These are phyloP conservation scores for Monosporozyma aerobia DNA, from an alignment of 805 yeast genomes.

Conservation along the genomic window DNA sequence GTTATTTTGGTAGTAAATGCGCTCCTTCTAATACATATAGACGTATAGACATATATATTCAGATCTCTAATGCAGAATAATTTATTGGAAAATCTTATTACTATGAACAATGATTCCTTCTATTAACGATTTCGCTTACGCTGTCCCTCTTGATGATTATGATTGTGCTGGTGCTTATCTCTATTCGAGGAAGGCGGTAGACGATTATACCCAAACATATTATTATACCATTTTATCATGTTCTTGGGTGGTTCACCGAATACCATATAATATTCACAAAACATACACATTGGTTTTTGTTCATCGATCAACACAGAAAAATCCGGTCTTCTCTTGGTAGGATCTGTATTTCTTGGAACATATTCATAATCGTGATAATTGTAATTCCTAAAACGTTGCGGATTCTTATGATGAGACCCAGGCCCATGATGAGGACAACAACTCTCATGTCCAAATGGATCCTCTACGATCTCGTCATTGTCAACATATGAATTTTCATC, in stretches of 20 bases:
- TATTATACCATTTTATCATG: conserved; percentile 43
- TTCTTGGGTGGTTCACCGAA: conserved; percentile 43
- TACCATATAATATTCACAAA: conserved; percentile 45
- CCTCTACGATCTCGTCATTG: neutral
- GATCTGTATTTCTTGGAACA: conserved; percentile 1
- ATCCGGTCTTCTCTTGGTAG: conserved; percentile 12
- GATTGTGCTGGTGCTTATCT: conserved; percentile 7
- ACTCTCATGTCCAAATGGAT: conserved; percentile 4
- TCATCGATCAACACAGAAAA: conserved; percentile 18
- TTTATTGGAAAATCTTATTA: neutral
- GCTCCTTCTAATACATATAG: neutral
- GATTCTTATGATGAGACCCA: conserved; percentile 2
- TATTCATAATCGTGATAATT: conserved; percentile 16
- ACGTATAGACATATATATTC: neutral
- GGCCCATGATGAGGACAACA: conserved; percentile 10
- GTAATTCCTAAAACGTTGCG: conserved; percentile 8
- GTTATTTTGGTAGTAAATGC: neutral
- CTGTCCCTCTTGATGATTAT: conserved; percentile 6
- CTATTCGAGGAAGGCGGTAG: conserved; percentile 10
- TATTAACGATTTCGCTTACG: conserved; percentile 15
- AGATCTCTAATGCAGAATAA: neutral
- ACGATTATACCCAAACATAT: conserved; percentile 18
- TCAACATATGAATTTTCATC: conserved; percentile 2
- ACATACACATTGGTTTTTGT: conserved; percentile 32
- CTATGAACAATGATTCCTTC: neutral